Percentiles rank a stretch among this genome's conserved stretches.
These are phyloP conservation scores for Caryopteris hybrid DNA, from an alignment of 305 asterid genomes.

Conservation along the genomic window DNA sequence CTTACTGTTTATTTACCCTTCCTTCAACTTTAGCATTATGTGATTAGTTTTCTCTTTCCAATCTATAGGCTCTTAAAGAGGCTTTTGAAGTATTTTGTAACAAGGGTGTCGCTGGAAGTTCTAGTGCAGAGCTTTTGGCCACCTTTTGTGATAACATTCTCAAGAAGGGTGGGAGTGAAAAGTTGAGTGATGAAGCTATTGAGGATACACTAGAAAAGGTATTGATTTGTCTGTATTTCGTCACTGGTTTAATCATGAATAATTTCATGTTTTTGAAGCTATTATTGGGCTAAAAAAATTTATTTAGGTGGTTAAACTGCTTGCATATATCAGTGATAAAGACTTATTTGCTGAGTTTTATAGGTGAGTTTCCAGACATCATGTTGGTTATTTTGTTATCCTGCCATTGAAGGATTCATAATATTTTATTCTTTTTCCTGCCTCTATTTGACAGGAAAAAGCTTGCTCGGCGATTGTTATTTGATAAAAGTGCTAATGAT, in stretches of 20 bases:
- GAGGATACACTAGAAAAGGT: conserved; percentile 97
- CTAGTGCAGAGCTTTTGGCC: conserved; percentile 94
- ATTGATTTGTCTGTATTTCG: conserved; percentile 6
- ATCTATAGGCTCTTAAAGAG: conserved; percentile 79
- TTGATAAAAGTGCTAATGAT: conserved; percentile 96
- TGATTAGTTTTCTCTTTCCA: no score
- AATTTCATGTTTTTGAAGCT: no score
- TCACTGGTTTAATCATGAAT: no score
- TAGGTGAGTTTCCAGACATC: conserved; percentile 40
- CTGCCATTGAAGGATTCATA: no score
- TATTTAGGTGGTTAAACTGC: conserved; percentile 83
- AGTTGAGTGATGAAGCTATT: conserved; percentile 89
- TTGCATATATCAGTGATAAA: conserved; percentile 90
- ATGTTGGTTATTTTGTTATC: not conserved
- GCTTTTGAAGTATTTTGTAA: conserved; percentile 94
- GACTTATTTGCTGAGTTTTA: conserved; percentile 95
- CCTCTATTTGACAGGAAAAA: conserved; percentile 65
- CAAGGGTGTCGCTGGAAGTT: conserved; percentile 95
- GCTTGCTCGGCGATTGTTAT: conserved; percentile 87
- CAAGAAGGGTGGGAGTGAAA: conserved; percentile 87
- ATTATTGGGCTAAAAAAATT: conserved; percentile 11
- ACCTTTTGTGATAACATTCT: conserved; percentile 94
- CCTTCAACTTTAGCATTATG: conserved; percentile 2
- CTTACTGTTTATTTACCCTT: no score
- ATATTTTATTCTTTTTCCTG: not conserved